Evolutionary conservation across 2,329 filamentous ascomycete genomes (phyloP), one percentile per base, ranked within the genome.

Genomic region (Rutstroemia sydowiana): DNA sequence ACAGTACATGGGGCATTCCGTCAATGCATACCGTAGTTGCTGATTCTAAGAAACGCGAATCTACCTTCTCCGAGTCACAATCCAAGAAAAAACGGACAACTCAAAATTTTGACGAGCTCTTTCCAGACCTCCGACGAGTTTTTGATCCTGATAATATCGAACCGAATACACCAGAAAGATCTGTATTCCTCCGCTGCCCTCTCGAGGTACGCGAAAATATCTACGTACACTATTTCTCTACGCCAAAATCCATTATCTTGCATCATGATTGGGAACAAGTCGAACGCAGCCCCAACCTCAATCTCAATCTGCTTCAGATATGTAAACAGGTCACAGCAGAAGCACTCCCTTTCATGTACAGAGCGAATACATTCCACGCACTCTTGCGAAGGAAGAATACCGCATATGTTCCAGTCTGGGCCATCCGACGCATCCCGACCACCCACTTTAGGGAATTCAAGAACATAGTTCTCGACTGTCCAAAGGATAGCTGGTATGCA

Each of bases 301-400:
- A 46, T 13, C 54, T 57, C 43, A 40, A 36, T 23, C 45, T 63
- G 30, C 36, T 61, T 21, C 23, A 45, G 9, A 52, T 55, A 4
- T 65, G 63, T 45, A 63, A 60, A 47, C 59, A 59, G 36, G 55
- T 65, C 30, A 48, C 50, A 1, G 21, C 51, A 1, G 63, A 65
- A 46, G 51, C 48, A n/a, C 45, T 54, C 0, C 23, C 32, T n/a
- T 64, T 58, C 10, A 31, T 65, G 14, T 65, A 62, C 48, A 50
- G 45, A 13, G 54, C 59, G 20, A 65, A 65, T 34, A 53, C 28
- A 3, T 59, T 65, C 37, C 55, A 55, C 26, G 56, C 59, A 5
- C 26, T 65, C 3, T 48, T 65, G 3, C 56, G 61, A 13, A 37
- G 21, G 8, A 34, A 11, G 26, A 32, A 26, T 21, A n/a, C 10